Base-by-base conservation (phyloP, 2,329 filamentous ascomycete genomes). In the Cytospora mali region DNA sequence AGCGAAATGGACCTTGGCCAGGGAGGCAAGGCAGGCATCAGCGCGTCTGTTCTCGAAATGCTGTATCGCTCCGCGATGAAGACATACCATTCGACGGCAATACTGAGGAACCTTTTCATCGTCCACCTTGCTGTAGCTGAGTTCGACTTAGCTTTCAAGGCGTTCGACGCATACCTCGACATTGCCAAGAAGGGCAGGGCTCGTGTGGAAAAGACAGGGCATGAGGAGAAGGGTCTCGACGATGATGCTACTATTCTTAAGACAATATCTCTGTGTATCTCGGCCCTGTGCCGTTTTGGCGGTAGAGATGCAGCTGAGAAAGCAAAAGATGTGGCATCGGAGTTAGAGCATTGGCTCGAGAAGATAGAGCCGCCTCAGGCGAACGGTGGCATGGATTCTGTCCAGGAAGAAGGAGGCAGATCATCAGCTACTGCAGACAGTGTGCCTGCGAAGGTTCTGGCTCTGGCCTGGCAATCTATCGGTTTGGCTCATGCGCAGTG, bases 61-160 rank as follows among this genome's bases (percentile, higher is more conserved):
- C 81, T 99, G 7, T 99, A 98, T 75, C 89, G 90, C 46, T 92
- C 93, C 25, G 92, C 94, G 9, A 92, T 90, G 11, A 97, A 95
- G 75, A 97, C 93, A 0, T 99, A 95, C 71, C 95, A 99, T 75
- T 99, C 95, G 1, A 96, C 94, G 1, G 81, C 92, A 11, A 91
- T 98, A 66, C 79, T 99, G 31, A 85, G 94, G 62, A 86, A 93
- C 70, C 81, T 99, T 0, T 98, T 98, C 72, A 89, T 87, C 13
- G 89, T 97, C 2, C 95, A 99, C 74, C 81, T 94, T 21, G 86
- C 92, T 2, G 81, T 97, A 21, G 92, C 93, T 10, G 94, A 99
- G 69, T 98, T 97, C 68, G 92, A 97, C 61, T 80, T 98, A 55
- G 93, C 93, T 1, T 88, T 96, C 74, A 93, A 93, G 72, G 91